phyloP scores from a whole-genome alignment of 441 rosid species.

The Macaranga tanarius region DNA sequence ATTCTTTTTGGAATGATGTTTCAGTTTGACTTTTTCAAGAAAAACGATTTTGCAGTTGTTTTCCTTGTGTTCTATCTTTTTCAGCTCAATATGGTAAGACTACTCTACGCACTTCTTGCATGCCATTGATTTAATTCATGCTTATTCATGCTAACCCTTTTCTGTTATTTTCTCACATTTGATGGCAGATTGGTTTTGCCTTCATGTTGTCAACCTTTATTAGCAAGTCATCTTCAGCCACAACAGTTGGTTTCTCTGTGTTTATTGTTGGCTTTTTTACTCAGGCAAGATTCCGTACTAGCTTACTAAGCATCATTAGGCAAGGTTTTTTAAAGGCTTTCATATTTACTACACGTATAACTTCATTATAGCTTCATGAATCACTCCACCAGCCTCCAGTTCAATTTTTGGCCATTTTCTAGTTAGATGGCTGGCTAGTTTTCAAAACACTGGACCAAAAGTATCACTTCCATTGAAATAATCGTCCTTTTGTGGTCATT shows the following conservation, averaged over 20 bases:
- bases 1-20: constrained; percentile 90
- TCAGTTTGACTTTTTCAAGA: constrained; percentile 78
- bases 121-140: constrained; percentile 9
- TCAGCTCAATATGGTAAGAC: constrained; percentile 79
- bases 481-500: constrained; percentile 24
- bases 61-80: constrained; percentile 76
- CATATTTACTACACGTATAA: background rate
- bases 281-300: constrained; percentile 59
- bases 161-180: constrained; percentile 18
- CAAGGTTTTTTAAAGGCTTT: background rate
- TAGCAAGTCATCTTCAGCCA: constrained; percentile 77
- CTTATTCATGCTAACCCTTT: constrained; percentile 17
- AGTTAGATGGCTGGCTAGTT: background rate
- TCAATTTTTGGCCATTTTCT: background rate
- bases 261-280: constrained; percentile 76
- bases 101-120: constrained; percentile 8
- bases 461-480: constrained; percentile 19
- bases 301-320: background rate
- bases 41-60: constrained; percentile 66
- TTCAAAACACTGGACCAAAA: background rate
- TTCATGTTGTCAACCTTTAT: constrained; percentile 75
- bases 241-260: constrained; percentile 75
- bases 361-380: background rate
- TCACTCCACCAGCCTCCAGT: background rate
- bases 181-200: constrained; percentile 69